Base-by-base conservation (phyloP, 148 eudicot species). In the Cornus kousa region DNA sequence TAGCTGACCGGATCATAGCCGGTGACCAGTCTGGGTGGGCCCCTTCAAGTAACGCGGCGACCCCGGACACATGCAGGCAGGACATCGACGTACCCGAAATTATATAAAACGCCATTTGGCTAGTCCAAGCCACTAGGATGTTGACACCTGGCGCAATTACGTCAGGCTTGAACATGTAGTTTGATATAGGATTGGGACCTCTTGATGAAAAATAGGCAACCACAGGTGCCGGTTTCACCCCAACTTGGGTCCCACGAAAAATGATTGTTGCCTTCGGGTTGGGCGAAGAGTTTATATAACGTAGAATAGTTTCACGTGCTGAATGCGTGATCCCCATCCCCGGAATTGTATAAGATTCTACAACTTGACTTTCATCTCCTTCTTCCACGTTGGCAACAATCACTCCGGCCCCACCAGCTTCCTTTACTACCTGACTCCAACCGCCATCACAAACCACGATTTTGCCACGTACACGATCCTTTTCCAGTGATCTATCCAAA, bases 391-490 rank as follows among this genome's bases (percentile, higher is more conserved):
- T 87, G 4, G 80, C 86, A 0, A 89, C 73, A 4, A 89, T 67
- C 23, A 87, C 78, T 3, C 90, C 92, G 0, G 71, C 76, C 2
- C 92, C 92, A 20, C 90, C 90, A 0, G 87, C 86, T 8, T 67
- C 67, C 35, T 39, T 72, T 17, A 89, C 92, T 1, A 68, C 80
- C 5, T 46, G 70, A 9, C 8, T 59, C 2, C 84, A 79, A 19
- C 87, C 86, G 6, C 84, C 72, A 11, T 87, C 86, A n/a, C 92
- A 89, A 3, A 89, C 70, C 28, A 89, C 88, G 59, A 89, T 87
- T 70, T 87, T 89, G 70, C 92, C 92, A 16, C 76, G 77, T 4
- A 86, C 86, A n/a, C 67, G 14, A 5, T 69, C 53, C n/a, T 76
- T 66, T n/a, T 86, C 84, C 11, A 88, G 77, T 3, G 87, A 80